Evolutionary conservation across 345 rosid genomes (phyloP), one percentile per base, ranked within the genome.

Genomic region (Citrus sp.): DNA sequence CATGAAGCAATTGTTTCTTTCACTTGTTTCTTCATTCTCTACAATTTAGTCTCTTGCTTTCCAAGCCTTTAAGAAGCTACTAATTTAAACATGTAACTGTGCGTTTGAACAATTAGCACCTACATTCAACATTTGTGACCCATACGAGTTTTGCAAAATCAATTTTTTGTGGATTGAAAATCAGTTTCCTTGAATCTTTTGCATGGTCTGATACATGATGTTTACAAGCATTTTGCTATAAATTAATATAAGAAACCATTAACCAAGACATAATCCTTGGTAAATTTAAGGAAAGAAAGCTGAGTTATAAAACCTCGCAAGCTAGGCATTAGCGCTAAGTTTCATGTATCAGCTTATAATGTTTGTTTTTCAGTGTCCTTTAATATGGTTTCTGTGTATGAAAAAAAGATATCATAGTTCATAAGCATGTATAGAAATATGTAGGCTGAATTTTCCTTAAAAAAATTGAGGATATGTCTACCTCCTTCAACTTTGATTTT

Each of bases 351-450:
- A 1, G 61, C 61, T 27, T 51, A 27, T 70, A 25, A 46, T 25
- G 69, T 22, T 62, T 32, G 2, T 28, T 0, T 63, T 66, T 24
- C 66, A 32, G 63, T 25, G 54, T 68, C 46, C 24, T 75, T 75
- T 24, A 37, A 55, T 42, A 25, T 66, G 38, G n/a, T 60, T 49
- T 37, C 30, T 72, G 30, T 42, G 12, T 19, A 25, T 65, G 4
- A 2, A 6, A 76, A 46, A 32, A 35, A 63, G 18, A 38, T 38
- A 25, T 56, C 54, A 22, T 42, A 38, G 35, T 38, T 38, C 13
- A 28, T 71, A 76, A 63, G 40, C 58, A 65, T 77, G 35, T 76
- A 75, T 32, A 38, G 28, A 21, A 49, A 75, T 49, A 74, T 74
- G 59, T 19, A 3, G 30, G 40, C 49, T 24, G 10, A 51, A 30